A percentile compares a stretch with the other conserved stretches of the same genome.
These are phyloP conservation scores for Globisporangium solare DNA, from an alignment of 352 stramenopile species.

Conservation along the genomic window DNA sequence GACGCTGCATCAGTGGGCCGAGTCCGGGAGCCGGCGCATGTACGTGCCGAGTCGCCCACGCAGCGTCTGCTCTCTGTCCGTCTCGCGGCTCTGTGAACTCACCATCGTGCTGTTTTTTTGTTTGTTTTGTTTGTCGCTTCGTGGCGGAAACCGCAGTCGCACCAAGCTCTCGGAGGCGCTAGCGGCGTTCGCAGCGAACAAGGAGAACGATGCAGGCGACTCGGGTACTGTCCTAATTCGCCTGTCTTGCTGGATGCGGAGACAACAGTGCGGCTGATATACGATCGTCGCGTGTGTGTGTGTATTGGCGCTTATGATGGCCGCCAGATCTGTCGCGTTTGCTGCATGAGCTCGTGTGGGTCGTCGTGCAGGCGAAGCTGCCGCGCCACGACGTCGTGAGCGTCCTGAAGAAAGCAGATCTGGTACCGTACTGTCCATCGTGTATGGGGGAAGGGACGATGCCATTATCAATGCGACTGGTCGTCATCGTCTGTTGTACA, in stretches of 20 bases:
- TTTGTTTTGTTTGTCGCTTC: not conserved
- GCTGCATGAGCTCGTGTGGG: constrained; percentile 77
- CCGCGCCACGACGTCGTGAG: constrained; percentile 64
- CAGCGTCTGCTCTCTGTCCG: not conserved
- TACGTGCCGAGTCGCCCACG: constrained; percentile 25
- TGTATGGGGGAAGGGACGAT: not conserved
- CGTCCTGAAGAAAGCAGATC: constrained; percentile 59
- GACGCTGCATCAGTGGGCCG: constrained; percentile 57
- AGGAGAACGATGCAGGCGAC: constrained; percentile 14
- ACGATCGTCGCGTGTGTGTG: not conserved
- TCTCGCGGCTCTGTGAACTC: not conserved
- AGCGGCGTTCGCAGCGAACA: constrained; percentile 22
- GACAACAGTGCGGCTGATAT: not conserved
- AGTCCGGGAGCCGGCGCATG: constrained; percentile 50
- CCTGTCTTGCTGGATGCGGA: not conserved
- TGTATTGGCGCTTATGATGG: not conserved
- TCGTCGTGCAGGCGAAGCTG: constrained; percentile 65
- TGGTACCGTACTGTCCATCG: too few relatives aligned
- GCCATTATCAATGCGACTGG: too few relatives aligned
- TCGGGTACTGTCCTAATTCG: constrained; percentile 21
- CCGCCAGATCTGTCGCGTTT: constrained; percentile 46
- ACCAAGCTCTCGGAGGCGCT: constrained; percentile 35
- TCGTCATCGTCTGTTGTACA: not conserved
- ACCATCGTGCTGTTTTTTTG: not conserved
- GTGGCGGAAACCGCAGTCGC: constrained; percentile 19